Conservation (phyloP, 495 filamentous ascomycete genomes). For the Mytilinidion resinicola region DNA sequence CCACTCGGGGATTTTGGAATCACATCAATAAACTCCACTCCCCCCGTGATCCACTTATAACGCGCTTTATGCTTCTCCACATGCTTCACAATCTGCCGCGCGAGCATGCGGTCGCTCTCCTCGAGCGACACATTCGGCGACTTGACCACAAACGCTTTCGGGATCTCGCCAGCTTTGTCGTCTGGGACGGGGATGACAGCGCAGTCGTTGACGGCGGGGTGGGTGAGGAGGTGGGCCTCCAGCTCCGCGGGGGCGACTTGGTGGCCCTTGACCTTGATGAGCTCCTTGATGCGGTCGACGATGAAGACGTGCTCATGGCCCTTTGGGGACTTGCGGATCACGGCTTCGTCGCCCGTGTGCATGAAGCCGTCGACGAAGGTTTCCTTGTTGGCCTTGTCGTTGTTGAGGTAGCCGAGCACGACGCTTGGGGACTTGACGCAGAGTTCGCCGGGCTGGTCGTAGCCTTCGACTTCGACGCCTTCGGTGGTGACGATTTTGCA, state of each 20-base stretch:
- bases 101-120: conserved; percentile 52
- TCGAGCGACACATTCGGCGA: conserved; percentile 53
- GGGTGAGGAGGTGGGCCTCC: conserved; percentile 79
- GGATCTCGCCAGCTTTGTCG: conserved; percentile 69
- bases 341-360: conserved; percentile 78
- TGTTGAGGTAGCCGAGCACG: conserved; percentile 77
- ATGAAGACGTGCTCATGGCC: conserved; percentile 76
- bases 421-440: conserved; percentile 70
- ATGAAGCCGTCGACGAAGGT: conserved; percentile 76
- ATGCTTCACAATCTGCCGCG: conserved; percentile 61
- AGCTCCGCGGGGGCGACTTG: conserved; percentile 93
- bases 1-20: conserved; percentile 90
- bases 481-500: conserved; percentile 67
- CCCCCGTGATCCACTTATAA: conserved; percentile 86
- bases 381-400: conserved; percentile 73
- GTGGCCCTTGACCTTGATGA: conserved; percentile 90
- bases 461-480: conserved; percentile 66
- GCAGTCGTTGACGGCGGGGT: conserved; percentile 74
- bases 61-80: conserved; percentile 78
- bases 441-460: conserved; percentile 76
- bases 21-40: conserved; percentile 65
- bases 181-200: conserved; percentile 78
- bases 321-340: conserved; percentile 54
- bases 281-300: conserved; percentile 84
- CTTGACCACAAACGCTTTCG: conserved; percentile 84